A percentile compares a stretch with the other conserved stretches of the same genome.
Evolutionary conservation across 169 alveolate genomes (phyloP).

Genomic region (Cryptosporidium sp.): DNA sequence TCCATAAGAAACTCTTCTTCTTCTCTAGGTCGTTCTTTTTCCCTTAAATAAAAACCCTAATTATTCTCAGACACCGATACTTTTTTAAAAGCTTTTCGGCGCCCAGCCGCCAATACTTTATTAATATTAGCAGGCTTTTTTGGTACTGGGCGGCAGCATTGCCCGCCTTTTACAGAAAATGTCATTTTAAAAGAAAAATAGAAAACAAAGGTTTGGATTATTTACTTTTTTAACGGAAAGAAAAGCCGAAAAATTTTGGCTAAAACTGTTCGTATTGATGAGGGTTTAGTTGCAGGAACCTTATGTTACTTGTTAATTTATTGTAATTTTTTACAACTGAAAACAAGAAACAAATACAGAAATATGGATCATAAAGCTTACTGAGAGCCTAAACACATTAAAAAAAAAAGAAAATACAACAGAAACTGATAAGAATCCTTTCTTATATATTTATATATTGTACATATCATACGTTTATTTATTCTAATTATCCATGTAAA

Average conservation of each 20-base stretch:
- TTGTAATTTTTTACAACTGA: neutral
- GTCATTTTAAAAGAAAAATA: neutral
- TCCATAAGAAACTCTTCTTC: neutral
- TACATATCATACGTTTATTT: no score
- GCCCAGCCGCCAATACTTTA: neutral
- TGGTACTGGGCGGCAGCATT: neutral
- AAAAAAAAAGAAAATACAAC: neutral
- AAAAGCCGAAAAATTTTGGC: neutral
- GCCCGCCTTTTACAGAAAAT: neutral
- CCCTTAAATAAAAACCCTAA: neutral
- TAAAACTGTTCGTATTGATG: neutral
- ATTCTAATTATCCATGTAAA: neutral
- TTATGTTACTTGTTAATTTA: neutral
- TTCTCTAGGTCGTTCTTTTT: neutral
- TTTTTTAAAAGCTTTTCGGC: neutral
- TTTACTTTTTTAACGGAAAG: neutral
- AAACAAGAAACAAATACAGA: neutral
- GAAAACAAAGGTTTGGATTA: neutral
- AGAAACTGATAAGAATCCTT: neutral
- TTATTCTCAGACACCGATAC: neutral
- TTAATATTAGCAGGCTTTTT: no score
- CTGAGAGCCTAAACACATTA: neutral
- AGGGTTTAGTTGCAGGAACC: neutral
- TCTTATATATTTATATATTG: no score
- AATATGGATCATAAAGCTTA: conserved; percentile 2